These are phyloP conservation scores for Fraxinus floribunda DNA, from an alignment of 305 asterid genomes.

Conservation along the genomic window DNA sequence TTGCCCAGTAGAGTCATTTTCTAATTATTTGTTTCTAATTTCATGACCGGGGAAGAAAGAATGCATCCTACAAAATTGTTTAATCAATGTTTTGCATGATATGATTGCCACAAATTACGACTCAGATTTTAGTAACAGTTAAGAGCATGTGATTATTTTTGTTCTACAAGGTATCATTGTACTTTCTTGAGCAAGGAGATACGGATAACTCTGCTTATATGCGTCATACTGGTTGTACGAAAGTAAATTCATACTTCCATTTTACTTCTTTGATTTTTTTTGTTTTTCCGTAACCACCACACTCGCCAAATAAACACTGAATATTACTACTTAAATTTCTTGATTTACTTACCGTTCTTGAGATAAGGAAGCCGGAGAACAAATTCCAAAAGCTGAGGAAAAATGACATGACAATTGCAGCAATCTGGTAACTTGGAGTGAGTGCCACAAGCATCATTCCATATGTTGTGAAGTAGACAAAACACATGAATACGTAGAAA, in stretches of 20 bases:
- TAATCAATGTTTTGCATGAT: not conserved
- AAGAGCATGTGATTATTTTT: not conserved
- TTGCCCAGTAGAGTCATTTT: not conserved
- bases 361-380: not conserved
- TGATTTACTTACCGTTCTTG: not conserved
- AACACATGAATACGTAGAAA: constrained; percentile 76
- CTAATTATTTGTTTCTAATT: not conserved
- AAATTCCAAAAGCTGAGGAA: constrained; percentile 27
- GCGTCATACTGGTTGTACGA: not conserved
- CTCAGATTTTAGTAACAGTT: not conserved
- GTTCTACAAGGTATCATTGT: not conserved
- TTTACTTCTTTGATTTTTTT: not conserved
- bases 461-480: constrained; percentile 74
- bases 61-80: not conserved
- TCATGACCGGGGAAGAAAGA: not conserved
- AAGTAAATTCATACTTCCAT: not conserved
- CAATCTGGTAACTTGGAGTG: constrained; percentile 82
- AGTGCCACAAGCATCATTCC: constrained; percentile 99
- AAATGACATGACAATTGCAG: constrained; percentile 85
- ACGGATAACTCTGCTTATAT: not conserved
- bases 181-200: not conserved
- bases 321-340: not conserved
- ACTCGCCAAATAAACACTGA: not conserved
- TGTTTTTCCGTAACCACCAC: not conserved
- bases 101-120: not conserved